A percentile compares a stretch with the other conserved stretches of the same genome.
These are phyloP conservation scores for Claviceps humidiphila DNA, from an alignment of 2,329 filamentous ascomycete genomes.

Conservation along the genomic window DNA sequence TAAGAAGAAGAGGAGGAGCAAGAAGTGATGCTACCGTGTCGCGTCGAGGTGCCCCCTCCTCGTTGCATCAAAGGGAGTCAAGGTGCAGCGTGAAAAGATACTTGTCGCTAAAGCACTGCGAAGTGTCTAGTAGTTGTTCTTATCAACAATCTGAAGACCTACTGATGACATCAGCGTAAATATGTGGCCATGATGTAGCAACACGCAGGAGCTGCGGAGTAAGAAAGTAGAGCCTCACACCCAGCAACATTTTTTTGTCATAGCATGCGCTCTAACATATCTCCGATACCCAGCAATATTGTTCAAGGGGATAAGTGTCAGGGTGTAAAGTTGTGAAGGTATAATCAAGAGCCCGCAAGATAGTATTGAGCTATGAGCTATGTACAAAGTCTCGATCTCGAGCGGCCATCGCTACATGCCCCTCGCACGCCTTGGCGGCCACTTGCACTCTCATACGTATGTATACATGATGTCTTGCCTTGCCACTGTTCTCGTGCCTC, in stretches of 20 bases:
- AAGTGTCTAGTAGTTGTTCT: not conserved
- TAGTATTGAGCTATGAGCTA: too few species aligned
- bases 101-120: too few species aligned
- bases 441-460: too few species aligned
- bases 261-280: not conserved
- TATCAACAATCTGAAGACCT: not conserved
- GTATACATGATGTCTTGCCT: too few species aligned
- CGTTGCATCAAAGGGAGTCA: not conserved
- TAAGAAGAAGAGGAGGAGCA: conserved; percentile 40
- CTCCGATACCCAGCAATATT: not conserved
- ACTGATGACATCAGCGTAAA: too few species aligned
- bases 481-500: too few species aligned
- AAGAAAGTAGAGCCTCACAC: not conserved
- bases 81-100: not conserved
- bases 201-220: not conserved
- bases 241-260: not conserved
- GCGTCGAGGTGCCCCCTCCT: not conserved
- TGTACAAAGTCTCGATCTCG: too few species aligned
- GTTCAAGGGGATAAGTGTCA: too few species aligned
- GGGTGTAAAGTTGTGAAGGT: too few species aligned
- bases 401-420: too few species aligned
- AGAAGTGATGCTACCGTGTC: conserved; percentile 27
- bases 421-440: too few species aligned
- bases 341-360: too few species aligned
- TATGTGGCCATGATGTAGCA: not conserved